Evolutionary conservation across 2,329 filamentous ascomycete genomes (phyloP), one percentile per base, ranked within the genome.

Genomic region (Claviceps sorghi): DNA sequence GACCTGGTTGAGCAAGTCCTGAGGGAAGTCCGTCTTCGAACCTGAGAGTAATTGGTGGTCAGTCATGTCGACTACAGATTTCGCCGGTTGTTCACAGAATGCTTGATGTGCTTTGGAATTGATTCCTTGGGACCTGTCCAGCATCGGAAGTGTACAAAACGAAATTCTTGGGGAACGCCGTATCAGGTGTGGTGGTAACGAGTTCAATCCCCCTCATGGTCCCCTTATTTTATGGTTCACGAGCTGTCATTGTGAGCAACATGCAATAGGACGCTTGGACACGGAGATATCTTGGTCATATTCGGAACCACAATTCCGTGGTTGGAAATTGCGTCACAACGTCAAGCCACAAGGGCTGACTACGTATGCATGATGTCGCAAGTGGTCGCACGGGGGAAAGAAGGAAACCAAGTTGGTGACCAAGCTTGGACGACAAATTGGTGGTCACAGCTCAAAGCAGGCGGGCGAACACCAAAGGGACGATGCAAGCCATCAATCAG

Each of bases 11-110:
- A 88, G 73, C 58, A 96, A 79, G 69, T 88, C 83, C 72, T 88
- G 86, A 58, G 91, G 90, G 69, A 95, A 79, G 73, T 96, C 88
- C 68, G 84, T 82, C 80, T 93, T 88, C 57, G 90, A 95, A 66
- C 88, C 89, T 95, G 59, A 56, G 17, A 45, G 40, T 58, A 49
- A 21, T 32, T 45, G 46, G 59, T 52, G 57, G 59, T 59, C 45
- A 56, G 56, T 45, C 48, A 50, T 45, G 4, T 46, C 19, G 38
- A 34, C 30, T 50, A n/a, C 26, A 29, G 29, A 29, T 29, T 3
- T 4, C n/a, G 2, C 21, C 15, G 15, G 2, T 26, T 38, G 17
- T 10, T 13, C 8, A 9, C 11, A 15, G 6, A 32, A 42, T 42
- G 17, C 9, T 49, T 43, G 26, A 32, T 21, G 22, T 43, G 48